Conservation (phyloP, 78 protist genomes). For the Dictyostelium brefeldianum region DNA sequence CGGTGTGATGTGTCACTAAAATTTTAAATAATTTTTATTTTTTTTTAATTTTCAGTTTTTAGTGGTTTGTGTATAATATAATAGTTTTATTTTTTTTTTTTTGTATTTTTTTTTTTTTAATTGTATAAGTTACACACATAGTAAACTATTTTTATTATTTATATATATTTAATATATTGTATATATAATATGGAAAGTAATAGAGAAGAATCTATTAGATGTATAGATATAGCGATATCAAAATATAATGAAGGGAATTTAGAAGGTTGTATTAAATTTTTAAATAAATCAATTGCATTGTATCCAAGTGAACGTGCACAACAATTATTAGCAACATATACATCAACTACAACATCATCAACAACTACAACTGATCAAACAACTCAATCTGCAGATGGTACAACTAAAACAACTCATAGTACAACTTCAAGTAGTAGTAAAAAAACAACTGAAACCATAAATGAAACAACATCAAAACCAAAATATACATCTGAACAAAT, state of each 20-base stretch:
- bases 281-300: conserved; percentile 49
- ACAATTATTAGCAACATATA: conserved; percentile 20
- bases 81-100: too few relatives aligned
- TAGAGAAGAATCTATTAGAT: conserved; percentile 78
- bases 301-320: conserved; percentile 49
- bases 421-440: neutral
- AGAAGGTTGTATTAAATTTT: conserved; percentile 55
- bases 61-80: too few relatives aligned
- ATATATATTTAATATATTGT: too few relatives aligned
- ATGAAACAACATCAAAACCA: conserved; percentile 16
- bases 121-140: too few relatives aligned
- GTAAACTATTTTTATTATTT: too few relatives aligned
- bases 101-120: too few relatives aligned
- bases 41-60: too few relatives aligned
- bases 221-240: conserved; percentile 66
- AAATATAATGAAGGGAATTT: conserved; percentile 35
- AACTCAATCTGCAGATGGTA: neutral
- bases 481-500: conserved; percentile 74
- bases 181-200: conserved; percentile 68
- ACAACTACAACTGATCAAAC: neutral
- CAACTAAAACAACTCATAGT: neutral
- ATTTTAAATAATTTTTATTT: too few relatives aligned
- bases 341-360: conserved; percentile 1
- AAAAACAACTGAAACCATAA: neutral
- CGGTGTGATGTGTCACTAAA: too few relatives aligned